A percentile compares a stretch with the other conserved stretches of the same genome.
These are phyloP conservation scores for Debaryomycetaceae sp. DNA, from an alignment of 1,139 yeast genomes.

Conservation along the genomic window DNA sequence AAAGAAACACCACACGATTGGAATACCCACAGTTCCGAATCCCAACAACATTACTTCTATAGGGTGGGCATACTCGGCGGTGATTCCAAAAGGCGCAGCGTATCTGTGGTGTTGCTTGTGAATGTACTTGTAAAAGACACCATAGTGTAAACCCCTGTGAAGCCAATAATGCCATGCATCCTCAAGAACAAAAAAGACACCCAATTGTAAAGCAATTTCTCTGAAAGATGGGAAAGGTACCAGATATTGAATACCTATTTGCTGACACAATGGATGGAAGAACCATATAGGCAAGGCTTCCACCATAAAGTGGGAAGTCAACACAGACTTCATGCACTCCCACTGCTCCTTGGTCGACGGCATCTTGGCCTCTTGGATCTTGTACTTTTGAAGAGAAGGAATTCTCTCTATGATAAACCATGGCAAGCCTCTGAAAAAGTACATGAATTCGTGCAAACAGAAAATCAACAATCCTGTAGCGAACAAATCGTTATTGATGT, in stretches of 20 bases:
- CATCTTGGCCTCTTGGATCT: slow-evolving; percentile 75
- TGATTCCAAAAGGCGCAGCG: slow-evolving; percentile 94
- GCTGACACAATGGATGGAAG: slow-evolving; percentile 84
- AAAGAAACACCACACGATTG: slow-evolving; percentile 53
- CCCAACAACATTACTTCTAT: slow-evolving; percentile 88
- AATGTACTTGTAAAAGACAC: slow-evolving; percentile 80
- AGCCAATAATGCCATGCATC: slow-evolving; percentile 97
- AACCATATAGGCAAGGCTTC: slow-evolving; percentile 96
- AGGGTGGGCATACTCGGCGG: slow-evolving; percentile 98
- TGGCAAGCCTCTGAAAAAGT: slow-evolving; percentile 81
- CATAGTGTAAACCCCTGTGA: slow-evolving; percentile 84
- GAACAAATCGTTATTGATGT: slow-evolving; percentile 68
- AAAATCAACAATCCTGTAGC: slow-evolving; percentile 84
- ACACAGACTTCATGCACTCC: slow-evolving; percentile 83
- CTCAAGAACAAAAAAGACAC: slow-evolving; percentile 75
- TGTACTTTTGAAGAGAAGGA: slow-evolving; percentile 72
- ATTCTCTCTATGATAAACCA: slow-evolving; percentile 78
- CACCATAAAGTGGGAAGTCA: slow-evolving; percentile 80
- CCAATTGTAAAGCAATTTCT: slow-evolving; percentile 61
- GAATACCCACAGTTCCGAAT: slow-evolving; percentile 92
- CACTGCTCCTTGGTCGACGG: slow-evolving; percentile 82
- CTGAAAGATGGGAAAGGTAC: slow-evolving; percentile 78
- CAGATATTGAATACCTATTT: slow-evolving; percentile 66
- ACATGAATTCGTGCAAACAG: slow-evolving; percentile 70
- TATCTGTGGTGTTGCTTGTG: slow-evolving; percentile 96